Evolutionary conservation across 768 basidiomycete species (phyloP).

Genomic region (Austroboletus festivus): DNA sequence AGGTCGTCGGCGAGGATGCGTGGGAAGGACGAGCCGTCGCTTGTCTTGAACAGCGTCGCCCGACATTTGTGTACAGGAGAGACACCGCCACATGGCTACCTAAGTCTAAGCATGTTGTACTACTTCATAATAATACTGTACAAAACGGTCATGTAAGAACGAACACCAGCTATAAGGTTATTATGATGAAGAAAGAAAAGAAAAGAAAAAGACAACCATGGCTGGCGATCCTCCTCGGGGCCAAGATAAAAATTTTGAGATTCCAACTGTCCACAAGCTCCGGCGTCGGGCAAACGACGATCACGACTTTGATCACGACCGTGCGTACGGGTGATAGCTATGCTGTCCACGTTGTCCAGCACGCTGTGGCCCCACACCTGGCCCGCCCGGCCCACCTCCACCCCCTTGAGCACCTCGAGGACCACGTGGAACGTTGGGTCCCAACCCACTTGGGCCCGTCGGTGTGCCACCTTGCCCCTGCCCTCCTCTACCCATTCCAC

Average conservation of each 20-base stretch:
- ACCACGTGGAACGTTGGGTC: constrained; percentile 61
- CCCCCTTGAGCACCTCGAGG: constrained; percentile 59
- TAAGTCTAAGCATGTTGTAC: too few relatives aligned
- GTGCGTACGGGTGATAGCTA: constrained; percentile 81
- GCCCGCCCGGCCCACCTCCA: constrained; percentile 46
- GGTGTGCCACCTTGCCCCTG: constrained; percentile 35
- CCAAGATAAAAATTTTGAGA: constrained; percentile 12
- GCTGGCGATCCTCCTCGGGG: background rate
- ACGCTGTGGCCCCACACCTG: constrained; percentile 69
- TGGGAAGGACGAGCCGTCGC: constrained; percentile 2
- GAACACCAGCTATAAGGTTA: too few relatives aligned
- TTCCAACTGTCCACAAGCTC: background rate
- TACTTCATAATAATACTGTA: too few relatives aligned
- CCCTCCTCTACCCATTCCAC: constrained; percentile 41
- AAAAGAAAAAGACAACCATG: constrained; percentile 5
- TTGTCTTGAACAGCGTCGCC: background rate
- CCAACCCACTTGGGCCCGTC: constrained; percentile 42
- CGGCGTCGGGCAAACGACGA: background rate
- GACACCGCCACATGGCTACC: constrained; percentile 7
- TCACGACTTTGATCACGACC: constrained; percentile 51
- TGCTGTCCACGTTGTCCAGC: constrained; percentile 71
- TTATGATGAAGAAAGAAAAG: constrained; percentile 10
- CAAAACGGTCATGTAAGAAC: too few relatives aligned
- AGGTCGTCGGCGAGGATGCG: constrained; percentile 3
- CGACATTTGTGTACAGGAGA: background rate